phyloP scores from a whole-genome alignment of 2,329 filamentous ascomycete species.

The Microdochium bolleyi region DNA sequence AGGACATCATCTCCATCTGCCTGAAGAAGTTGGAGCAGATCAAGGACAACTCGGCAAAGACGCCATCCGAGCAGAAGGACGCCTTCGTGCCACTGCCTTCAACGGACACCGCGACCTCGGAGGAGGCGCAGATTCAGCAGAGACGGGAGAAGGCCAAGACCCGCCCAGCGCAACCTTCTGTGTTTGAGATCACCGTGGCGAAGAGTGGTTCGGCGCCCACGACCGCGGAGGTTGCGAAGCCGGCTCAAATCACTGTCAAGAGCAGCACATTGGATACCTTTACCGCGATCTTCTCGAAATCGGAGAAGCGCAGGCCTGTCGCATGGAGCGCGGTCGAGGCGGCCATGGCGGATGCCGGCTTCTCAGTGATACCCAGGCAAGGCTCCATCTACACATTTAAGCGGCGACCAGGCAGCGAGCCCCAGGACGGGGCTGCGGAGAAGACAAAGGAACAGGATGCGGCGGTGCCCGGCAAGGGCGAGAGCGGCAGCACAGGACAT shows the following conservation, averaged over 20 bases:
- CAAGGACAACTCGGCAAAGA: constrained; percentile 9
- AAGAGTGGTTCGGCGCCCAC: constrained; percentile 1
- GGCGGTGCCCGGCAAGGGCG: background rate
- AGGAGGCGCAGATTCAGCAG: constrained; percentile 19
- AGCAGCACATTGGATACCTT: constrained; percentile 28
- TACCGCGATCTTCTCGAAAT: constrained; percentile 20
- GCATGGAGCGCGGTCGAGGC: constrained; percentile 28
- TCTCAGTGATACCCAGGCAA: constrained; percentile 28
- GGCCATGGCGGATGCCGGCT: constrained; percentile 32
- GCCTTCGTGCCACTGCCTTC: constrained; percentile 11
- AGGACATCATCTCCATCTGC: constrained; percentile 30
- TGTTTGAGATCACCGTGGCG: constrained; percentile 18
- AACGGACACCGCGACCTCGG: constrained; percentile 7
- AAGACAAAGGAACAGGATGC: background rate
- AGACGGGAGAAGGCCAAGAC: constrained; percentile 35
- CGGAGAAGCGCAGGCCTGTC: constrained; percentile 19
- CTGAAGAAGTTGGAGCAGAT: constrained; percentile 21
- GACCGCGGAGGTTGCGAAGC: background rate
- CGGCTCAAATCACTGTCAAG: constrained; percentile 24
- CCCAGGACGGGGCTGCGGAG: background rate
- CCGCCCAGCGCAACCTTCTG: constrained; percentile 24
- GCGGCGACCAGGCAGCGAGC: constrained; percentile 17
- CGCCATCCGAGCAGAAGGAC: constrained; percentile 8
- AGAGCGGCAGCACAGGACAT: constrained; percentile 1
- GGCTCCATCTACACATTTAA: constrained; percentile 33